Base-by-base conservation (phyloP, 225 moss, liverwort and hornwort genomes). In the Pseudisothecium myosuroides region DNA sequence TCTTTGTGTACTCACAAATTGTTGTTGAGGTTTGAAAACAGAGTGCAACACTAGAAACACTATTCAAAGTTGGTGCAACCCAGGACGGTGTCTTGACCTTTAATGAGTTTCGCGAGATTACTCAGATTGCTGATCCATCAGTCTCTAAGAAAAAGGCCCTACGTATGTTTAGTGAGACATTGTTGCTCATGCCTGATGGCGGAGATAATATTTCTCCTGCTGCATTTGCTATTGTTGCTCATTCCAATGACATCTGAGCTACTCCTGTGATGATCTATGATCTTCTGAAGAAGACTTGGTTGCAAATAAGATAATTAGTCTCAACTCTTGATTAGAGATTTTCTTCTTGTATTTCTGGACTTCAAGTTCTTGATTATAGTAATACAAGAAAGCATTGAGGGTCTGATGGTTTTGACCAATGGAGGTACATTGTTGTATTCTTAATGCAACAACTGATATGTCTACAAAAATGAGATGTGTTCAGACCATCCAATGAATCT, bases 71-170 rank as follows among this genome's bases (percentile, higher is more conserved):
- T 76, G 99, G 99, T 66, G 97, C 96, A 81, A 99, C 96, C 68
- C 99, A 99, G 89, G 99, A 99, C 58, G 96, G 99, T 47, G 96
- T 99, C 5, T 91, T 99, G 74, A 97, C 96, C 20, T 99, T 99
- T 36, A 90, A 78, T 34, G 97, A 99, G 88, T 99, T 97, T 76
- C 92, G 92, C 24, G 97, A 94, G 75, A 99, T 99, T 85, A 88
- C 97, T 12, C 86, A 83, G 41, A 92, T 86, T 47, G 96, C 96
- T 55, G 93, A 97, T 93, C 89, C 94, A 55, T 90, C 96, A 17
- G 91, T 99, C 65, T 93, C 95, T 5, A 94, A 58, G 58, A 95
- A 94, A 71, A 91, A 93, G 74, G 96, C 96, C 13, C 68, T 96
- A 34, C 94, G 96, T 5, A 97, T 96, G 92, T 97, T 97, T 69